Evolutionary conservation across 2,329 filamentous ascomycete genomes (phyloP).

Genomic region (Curvularia lunata): DNA sequence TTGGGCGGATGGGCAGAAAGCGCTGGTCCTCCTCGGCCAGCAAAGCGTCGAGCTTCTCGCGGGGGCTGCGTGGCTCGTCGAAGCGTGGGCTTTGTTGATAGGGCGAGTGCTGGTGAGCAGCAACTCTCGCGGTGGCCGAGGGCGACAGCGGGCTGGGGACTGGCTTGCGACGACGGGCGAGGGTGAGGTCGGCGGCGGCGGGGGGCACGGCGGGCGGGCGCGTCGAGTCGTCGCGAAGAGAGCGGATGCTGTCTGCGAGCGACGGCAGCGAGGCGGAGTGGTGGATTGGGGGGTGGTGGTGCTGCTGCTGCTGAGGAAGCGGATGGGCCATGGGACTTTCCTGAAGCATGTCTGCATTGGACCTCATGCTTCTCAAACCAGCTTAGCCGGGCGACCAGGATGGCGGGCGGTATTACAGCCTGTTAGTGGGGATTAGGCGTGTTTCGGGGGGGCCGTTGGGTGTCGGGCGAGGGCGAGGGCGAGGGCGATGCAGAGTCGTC

Average conservation of each 20-base stretch:
- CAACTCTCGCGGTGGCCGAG: conserved; percentile 17
- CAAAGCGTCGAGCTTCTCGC: conserved; percentile 49
- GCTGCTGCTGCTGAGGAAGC: conserved; percentile 16
- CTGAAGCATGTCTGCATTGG: conserved; percentile 41
- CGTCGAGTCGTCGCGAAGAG: conserved; percentile 39
- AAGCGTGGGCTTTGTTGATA: conserved; percentile 44
- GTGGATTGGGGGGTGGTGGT: conserved; percentile 11
- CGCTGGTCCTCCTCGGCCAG: conserved; percentile 42
- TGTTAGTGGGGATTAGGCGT: conserved; percentile 18
- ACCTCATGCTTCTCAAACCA: conserved; percentile 40
- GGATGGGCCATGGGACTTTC: conserved; percentile 17
- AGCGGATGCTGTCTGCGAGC: conserved; percentile 40
- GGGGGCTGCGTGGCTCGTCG: conserved; percentile 47
- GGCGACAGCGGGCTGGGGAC: conserved; percentile 39
- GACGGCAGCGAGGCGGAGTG: conserved; percentile 26
- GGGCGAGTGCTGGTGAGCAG: conserved; percentile 24
- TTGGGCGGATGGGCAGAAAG: conserved; percentile 23
- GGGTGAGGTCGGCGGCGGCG: conserved; percentile 28
- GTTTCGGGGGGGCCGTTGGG: conserved; percentile 13
- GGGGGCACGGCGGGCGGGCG: conserved; percentile 24
- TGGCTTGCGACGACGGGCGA: conserved; percentile 29
- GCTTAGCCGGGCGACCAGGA: conserved; percentile 35
- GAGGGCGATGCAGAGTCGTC: conserved; percentile 22
- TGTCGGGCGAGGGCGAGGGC: conserved; percentile 12
- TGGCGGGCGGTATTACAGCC: conserved; percentile 18